These are phyloP conservation scores for Amylostereum areolatum DNA, from an alignment of 1,284 basidiomycete genomes.

Conservation along the genomic window DNA sequence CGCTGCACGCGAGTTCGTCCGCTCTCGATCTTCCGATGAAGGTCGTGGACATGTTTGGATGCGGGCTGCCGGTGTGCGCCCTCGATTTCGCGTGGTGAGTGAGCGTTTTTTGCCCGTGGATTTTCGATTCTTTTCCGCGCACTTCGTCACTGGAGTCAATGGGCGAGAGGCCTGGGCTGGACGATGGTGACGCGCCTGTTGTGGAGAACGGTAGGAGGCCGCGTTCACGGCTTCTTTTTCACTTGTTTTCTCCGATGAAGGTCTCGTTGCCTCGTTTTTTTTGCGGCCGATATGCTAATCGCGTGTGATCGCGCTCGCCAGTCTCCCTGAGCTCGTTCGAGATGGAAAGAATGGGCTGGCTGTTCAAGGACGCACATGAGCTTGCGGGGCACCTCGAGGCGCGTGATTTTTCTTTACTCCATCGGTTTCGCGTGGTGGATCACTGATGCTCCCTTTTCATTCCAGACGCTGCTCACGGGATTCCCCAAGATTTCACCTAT, in stretches of 20 bases:
- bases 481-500: constrained; percentile 49
- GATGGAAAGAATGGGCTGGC: constrained; percentile 77
- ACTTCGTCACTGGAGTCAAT: too few relatives aligned
- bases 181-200: too few relatives aligned
- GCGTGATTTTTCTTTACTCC: constrained; percentile 14
- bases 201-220: too few relatives aligned
- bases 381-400: constrained; percentile 75
- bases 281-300: constrained; percentile 1
- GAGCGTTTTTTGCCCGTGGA: too few relatives aligned
- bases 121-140: too few relatives aligned
- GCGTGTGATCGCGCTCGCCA: constrained; percentile 22
- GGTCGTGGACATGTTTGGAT: constrained; percentile 99
- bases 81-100: constrained; percentile 79
- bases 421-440: constrained; percentile 2
- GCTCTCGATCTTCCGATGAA: constrained; percentile 98
- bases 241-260: too few relatives aligned
- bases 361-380: constrained; percentile 68
- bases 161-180: too few relatives aligned
- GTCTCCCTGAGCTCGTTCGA: constrained; percentile 83
- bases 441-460: neutral
- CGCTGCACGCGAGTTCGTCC: constrained; percentile 87
- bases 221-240: too few relatives aligned
- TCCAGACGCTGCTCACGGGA: constrained; percentile 51
- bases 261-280: constrained; percentile 1
- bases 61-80: constrained; percentile 89